These are phyloP conservation scores for Coniochaeta sp. DNA, from an alignment of 2,329 filamentous ascomycete species.

Conservation along the genomic window DNA sequence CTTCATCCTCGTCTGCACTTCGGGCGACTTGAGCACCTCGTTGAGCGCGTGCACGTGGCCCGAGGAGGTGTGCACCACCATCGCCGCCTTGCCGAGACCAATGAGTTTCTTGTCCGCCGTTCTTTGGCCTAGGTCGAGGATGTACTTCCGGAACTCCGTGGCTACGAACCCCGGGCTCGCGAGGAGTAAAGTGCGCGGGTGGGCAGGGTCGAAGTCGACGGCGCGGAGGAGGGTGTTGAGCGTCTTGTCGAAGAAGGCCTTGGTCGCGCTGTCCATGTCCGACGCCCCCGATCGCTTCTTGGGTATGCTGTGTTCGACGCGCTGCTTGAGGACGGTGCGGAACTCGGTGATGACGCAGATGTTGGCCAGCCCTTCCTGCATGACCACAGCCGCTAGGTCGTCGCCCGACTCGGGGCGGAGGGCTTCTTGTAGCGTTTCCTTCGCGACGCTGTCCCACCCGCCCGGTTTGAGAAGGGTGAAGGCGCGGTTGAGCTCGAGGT, in stretches of 20 bases:
- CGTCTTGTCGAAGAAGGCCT: constrained; percentile 71
- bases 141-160: constrained; percentile 69
- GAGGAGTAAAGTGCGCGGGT: constrained; percentile 66
- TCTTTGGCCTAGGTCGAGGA: constrained; percentile 51
- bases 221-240: constrained; percentile 70
- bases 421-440: constrained; percentile 71
- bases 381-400: constrained; percentile 81
- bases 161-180: constrained; percentile 89
- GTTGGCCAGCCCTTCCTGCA: constrained; percentile 83
- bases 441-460: constrained; percentile 86
- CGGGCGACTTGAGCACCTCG: constrained; percentile 76
- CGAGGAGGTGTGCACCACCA: constrained; percentile 76
- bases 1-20: constrained; percentile 69
- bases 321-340: constrained; percentile 67
- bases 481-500: constrained; percentile 79
- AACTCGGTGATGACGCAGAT: constrained; percentile 77
- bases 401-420: constrained; percentile 73
- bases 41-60: constrained; percentile 83
- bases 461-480: constrained; percentile 81
- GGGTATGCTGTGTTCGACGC: constrained; percentile 59
- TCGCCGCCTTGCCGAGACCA: constrained; percentile 52
- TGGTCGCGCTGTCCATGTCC: constrained; percentile 64
- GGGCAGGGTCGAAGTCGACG: constrained; percentile 58
- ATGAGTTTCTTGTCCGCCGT: constrained; percentile 63
- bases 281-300: constrained; percentile 59